Evolutionary conservation across 257 asterid species (phyloP), one percentile per base, ranked within the genome.

Genomic region (Dorcoceras hygrometricum): DNA sequence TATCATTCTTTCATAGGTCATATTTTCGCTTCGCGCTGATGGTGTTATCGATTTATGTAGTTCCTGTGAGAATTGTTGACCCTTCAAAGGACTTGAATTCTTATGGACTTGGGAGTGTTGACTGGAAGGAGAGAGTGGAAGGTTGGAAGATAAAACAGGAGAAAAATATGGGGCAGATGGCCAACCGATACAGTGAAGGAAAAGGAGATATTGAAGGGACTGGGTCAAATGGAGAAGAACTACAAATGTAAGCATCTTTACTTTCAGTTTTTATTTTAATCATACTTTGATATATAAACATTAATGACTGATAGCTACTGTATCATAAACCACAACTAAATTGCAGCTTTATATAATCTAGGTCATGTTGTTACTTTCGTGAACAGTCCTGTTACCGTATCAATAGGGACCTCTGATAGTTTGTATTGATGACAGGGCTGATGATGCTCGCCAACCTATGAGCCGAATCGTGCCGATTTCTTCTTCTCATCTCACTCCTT

Each of bases 51-150:
- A 55, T 72, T 57, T 74, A 5, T 80, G 70, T 82, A 92, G 98
- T 92, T 76, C 97, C 97, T 68, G 95, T 89, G 48, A 79, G 96
- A 78, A 85, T 87, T 70, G 93, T 89, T 65, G 96, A 89, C 66
- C 96, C 96, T 71, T 83, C 94, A 18, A 89, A 87, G 77, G 96
- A 89, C 76, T 85, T 89, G 80, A 87, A 84, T 77, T 75, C 96
- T 24, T 89, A 89, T 68, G 96, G 96, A 51, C 95, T 89, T 55
- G 92, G 95, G 71, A 83, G 71, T 76, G 95, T 89, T 65, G 96
- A 89, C 87, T 89, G 96, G 96, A 89, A 89, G 78, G 96, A 89
- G 80, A 81, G 95, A 66, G 96, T 89, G 29, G 95, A 89, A 57
- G 84, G 95, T 23, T 89, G 96, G 96, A 89, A 84, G 62, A 78